Base-by-base conservation (phyloP, 176 grass and related monocot genomes). In the Musa acuminata region DNA sequence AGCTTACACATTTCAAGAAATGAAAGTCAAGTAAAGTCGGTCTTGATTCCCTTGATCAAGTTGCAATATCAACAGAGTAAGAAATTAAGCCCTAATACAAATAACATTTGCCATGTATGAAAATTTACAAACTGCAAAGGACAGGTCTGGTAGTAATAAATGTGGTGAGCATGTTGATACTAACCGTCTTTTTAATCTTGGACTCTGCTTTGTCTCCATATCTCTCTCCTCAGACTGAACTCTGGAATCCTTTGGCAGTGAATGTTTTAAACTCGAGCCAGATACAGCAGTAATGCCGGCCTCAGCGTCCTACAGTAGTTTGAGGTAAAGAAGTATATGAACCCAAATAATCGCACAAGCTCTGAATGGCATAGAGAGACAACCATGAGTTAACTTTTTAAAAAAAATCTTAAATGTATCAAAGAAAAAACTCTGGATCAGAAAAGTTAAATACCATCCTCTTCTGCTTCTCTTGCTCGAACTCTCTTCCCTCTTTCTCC, bases 301-400 rank as follows among this genome's bases (percentile, higher is more conserved):
- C 83, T 84, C 80, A 69, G 82, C 80, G 67, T 89, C 96, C 96
- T 99, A 94, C 88, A 98, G 86, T 89, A 73, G 78, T 90, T 93
- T 91, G 87, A 99, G 78, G 95, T 98, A 89, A 99, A 99, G 87
- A 99, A 89, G 24, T 82, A 92, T 88, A 89, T 89, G 87, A 93
- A 89, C 87, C 87, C 57, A 89, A 85, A 87, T 81, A 80, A 92
- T 93, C 75, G 87, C 82, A 87, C 84, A 95, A 99, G 87, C 84
- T 99, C 88, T 91, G 96, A 99, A 93, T 91, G 78, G 52, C 88
- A 91, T 83, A 77, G 58, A 64, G 75, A 96, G 73, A 94, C 89
- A 94, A 78, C 89, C 72, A 89, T 83, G 60, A 82, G 74, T 80
- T 74, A 87, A 88, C 76, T 91, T 69, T 27, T 2, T 64, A 76